Conservation (phyloP, 768 basidiomycete species). For the Lentinula boryana region DNA sequence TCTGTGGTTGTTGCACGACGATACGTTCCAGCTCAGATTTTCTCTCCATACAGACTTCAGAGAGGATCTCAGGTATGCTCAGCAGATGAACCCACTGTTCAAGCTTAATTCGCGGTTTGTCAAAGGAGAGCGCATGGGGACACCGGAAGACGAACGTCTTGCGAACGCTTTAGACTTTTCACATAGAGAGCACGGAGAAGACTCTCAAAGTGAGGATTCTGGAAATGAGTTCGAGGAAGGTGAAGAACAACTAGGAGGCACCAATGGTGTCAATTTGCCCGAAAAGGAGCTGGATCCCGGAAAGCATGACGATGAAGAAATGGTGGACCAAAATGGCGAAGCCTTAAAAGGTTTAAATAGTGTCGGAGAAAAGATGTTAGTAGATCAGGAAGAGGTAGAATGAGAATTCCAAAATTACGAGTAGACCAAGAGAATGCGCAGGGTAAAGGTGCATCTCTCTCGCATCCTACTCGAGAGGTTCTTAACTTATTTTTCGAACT, state of each 20-base stretch:
- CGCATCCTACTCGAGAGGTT: too few species aligned
- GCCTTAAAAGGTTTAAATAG: too few species aligned
- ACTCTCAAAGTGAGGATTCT: constrained; percentile 2
- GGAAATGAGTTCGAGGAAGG: not conserved
- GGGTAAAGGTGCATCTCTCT: too few species aligned
- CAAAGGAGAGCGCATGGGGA: not conserved
- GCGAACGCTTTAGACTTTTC: not conserved
- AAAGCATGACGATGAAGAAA: not conserved
- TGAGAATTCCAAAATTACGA: not conserved
- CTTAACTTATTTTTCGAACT: not conserved
- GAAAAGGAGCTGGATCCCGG: not conserved
- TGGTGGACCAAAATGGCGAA: not conserved
- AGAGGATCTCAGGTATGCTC: not conserved
- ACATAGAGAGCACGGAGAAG: constrained; percentile 2
- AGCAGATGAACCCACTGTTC: constrained; percentile 2
- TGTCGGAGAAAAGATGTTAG: not conserved
- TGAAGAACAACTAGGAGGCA: not conserved
- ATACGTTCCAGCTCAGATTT: not conserved
- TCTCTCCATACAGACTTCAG: not conserved
- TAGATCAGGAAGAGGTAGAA: not conserved
- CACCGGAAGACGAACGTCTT: constrained; percentile 1
- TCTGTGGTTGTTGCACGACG: constrained; percentile 32
- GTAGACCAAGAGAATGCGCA: not conserved
- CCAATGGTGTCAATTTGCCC: too few species aligned
- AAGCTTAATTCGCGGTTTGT: not conserved